phyloP scores from a whole-genome alignment of 2,329 filamentous ascomycete species.

The Fusarium fujikuroi region DNA sequence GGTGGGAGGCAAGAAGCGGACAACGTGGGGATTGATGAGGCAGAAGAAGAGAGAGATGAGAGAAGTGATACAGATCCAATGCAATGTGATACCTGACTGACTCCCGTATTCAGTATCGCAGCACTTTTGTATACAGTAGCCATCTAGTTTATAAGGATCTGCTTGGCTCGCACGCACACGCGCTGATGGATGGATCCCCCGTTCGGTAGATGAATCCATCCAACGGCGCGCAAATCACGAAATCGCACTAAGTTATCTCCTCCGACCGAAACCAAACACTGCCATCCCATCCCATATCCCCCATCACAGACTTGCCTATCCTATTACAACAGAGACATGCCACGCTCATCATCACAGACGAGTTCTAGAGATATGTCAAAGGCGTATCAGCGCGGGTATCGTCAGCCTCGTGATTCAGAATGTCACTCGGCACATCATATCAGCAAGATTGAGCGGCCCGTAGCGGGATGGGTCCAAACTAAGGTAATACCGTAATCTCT shows the following conservation, averaged over 20 bases:
- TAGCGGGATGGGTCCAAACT: conserved; percentile 7
- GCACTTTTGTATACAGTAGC: neutral
- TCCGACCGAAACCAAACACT: neutral
- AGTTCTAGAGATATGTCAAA: neutral
- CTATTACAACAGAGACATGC: neutral
- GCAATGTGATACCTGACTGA: neutral
- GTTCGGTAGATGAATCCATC: neutral
- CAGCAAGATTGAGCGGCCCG: conserved; percentile 1
- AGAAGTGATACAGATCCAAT: neutral
- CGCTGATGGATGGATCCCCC: neutral
- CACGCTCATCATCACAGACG: neutral
- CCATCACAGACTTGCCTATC: neutral
- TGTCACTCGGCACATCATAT: conserved; percentile 1
- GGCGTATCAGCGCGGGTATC: neutral
- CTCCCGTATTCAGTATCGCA: neutral
- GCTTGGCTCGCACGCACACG: neutral
- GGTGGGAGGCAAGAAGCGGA: conserved; percentile 17
- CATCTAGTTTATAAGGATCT: neutral
- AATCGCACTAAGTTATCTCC: conserved; percentile 10
- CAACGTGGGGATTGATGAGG: conserved; percentile 11
- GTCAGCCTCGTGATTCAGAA: neutral
- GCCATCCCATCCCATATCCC: neutral
- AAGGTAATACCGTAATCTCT: neutral
- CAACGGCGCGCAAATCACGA: neutral
- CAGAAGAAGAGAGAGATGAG: conserved; percentile 2